Evolutionary conservation across 441 rosid species (phyloP), one percentile per base, ranked within the genome.

Genomic region (Jatropha podagrica): DNA sequence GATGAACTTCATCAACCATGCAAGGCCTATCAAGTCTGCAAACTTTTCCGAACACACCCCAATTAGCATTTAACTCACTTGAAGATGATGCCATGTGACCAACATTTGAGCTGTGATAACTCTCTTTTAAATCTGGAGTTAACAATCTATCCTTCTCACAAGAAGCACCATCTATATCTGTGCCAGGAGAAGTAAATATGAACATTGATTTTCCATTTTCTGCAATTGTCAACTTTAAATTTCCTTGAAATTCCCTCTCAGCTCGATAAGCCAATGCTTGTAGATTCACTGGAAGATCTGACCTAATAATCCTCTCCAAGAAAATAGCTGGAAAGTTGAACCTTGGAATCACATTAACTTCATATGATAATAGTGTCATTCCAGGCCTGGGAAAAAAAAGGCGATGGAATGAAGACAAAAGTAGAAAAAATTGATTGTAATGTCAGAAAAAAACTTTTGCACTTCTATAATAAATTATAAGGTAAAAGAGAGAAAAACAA

Each of bases 241-340:
- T 82, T 59, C 82, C 86, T 69, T 59, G 77, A 73, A 79, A 91
- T 52, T 55, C 78, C 76, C 80, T 90, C 83, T 93, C 99, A 74
- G 97, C 97, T 80, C 81, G 89, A 74, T 83, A 81, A 71, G 99
- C 97, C 82, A 93, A 81, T 65, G 98, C 99, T 81, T 85, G 86
- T 76, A 96, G 97, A 83, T 96, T 96, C 80, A 93, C 93, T 5
- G 97, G 99, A 83, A 93, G 94, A 84, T 96, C 98, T 66, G 97
- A 93, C 81, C 90, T 83, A 83, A 93, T 96, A 55, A 96, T 96
- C 81, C 98, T 88, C 88, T 93, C 97, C 71, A 96, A 84, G 83
- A 96, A 91, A 76, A 96, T 96, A 77, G 97, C 91, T 55, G 97
- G 99, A 81, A 93, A 89, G 86, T 92, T 96, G 85, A 90, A 92